Conservation (phyloP, 169 alveolate species). For the Miamiensis avidus region DNA sequence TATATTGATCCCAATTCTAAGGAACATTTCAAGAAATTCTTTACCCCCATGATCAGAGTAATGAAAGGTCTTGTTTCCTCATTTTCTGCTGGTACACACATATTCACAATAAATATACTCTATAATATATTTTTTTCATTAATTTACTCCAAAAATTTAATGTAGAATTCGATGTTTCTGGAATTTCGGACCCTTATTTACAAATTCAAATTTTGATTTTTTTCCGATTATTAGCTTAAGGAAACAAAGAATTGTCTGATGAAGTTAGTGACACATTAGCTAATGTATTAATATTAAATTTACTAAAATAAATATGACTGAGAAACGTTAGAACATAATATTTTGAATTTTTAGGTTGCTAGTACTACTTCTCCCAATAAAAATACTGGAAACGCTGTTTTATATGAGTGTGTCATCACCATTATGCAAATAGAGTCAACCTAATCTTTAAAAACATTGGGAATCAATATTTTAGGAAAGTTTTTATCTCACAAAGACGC, state of each 20-base stretch:
- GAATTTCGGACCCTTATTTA: slow-evolving; percentile 95
- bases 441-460: slow-evolving; percentile 89
- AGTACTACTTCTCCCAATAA: slow-evolving; percentile 94
- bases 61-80: slow-evolving; percentile 59
- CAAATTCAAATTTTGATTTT: slow-evolving; percentile 86
- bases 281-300: too few species aligned
- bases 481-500: slow-evolving; percentile 94
- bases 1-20: slow-evolving; percentile 86
- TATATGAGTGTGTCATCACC: slow-evolving; percentile 97
- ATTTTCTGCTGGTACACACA: slow-evolving; percentile 67
- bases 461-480: slow-evolving; percentile 94
- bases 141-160: too few species aligned
- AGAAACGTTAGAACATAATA: too few species aligned
- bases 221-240: slow-evolving; percentile 60
- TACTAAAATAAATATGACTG: too few species aligned
- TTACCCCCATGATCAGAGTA: slow-evolving; percentile 53
- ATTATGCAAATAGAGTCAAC: slow-evolving; percentile 91
- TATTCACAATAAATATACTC: too few species aligned
- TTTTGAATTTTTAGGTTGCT: too few species aligned
- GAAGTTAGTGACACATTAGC: slow-evolving; percentile 84
- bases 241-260: slow-evolving; percentile 44
- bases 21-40: slow-evolving; percentile 53
- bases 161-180: slow-evolving; percentile 90
- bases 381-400: slow-evolving; percentile 97
- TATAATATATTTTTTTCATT: too few species aligned